Base-by-base conservation (phyloP, 2,329 filamentous ascomycete genomes). In the Juglanconis sp. region DNA sequence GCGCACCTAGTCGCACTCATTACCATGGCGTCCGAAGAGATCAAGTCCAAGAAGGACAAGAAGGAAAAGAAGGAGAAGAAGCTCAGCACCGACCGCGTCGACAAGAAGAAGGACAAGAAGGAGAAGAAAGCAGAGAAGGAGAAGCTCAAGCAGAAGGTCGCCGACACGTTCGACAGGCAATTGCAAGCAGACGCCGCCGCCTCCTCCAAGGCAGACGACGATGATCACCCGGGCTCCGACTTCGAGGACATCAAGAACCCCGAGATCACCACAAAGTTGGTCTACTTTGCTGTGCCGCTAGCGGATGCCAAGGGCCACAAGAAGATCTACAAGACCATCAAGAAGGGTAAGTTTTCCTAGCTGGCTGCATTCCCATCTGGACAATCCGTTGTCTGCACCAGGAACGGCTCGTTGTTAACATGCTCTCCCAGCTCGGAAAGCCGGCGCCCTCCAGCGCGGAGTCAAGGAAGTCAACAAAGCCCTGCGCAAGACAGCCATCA, bases 381-480 rank as follows among this genome's bases (percentile, higher is more conserved):
- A 24, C 24, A 24, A 24, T 24, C 24, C 24, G 24, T 24, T 24
- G 24, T 24, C 24, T 24, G 24, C 24, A 24, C 24, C 24, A 24
- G 24, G 24, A 24, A 24, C 24, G 24, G 24, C 24, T 24, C 24
- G 24, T 24, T 24, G 24, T 24, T 24, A 24, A 24, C 24, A 24
- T 24, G 24, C 24, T 7, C 31, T 13, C 32, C 61, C 76, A 98
- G 95, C 94, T 68, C 93, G 95, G 70, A 96, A 96, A 79, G 87
- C 92, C 79, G 96, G 96, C 80, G 90, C 91, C 62, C 90, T 99
- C 72, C 96, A 96, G 81, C 93, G 95, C 72, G 95, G 95, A 73
- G 95, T 99, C 67, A 99, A 99, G 79, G 95, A 99, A 80, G 94
- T 96, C 72, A 93, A 98, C 80, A 99, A 99, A 81, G 90, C 93